phyloP scores from a whole-genome alignment of 139 green algal genomes.

The Chlamydomonas applanata region DNA sequence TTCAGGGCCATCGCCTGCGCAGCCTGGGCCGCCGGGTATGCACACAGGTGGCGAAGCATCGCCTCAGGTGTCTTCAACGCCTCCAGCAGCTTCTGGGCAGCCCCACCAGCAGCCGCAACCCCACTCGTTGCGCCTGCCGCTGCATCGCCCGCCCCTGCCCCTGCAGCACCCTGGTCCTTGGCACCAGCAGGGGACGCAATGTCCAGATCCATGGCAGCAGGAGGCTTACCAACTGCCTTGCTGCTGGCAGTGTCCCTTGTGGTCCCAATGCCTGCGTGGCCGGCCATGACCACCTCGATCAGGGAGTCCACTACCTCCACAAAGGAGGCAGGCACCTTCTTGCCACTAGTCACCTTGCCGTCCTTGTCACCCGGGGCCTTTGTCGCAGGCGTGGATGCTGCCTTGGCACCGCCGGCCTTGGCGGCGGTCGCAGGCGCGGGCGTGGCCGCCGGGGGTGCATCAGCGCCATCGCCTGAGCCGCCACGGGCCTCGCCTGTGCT shows the following conservation, averaged over 20 bases:
- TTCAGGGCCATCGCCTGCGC: conserved; percentile 69
- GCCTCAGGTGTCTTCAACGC: conserved; percentile 25
- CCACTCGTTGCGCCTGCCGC: conserved; percentile 9
- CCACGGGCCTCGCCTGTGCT: not conserved
- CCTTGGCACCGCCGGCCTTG: not conserved
- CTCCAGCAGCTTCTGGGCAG: not conserved
- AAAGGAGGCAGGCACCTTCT: conserved; percentile 64
- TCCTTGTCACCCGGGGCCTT: not conserved
- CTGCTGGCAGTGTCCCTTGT: not conserved
- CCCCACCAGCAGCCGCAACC: conserved; percentile 1
- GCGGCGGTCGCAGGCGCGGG: not conserved
- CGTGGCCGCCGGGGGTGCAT: not conserved
- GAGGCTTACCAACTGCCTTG: not conserved
- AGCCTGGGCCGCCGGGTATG: conserved; percentile 16
- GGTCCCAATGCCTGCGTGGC: not conserved
- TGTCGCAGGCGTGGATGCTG: not conserved
- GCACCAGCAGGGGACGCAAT: not conserved
- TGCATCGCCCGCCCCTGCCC: conserved; percentile 11
- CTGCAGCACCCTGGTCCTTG: not conserved
- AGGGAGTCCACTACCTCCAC: conserved; percentile 82
- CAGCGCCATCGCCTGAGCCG: no score
- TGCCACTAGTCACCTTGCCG: not conserved
- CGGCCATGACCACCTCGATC: conserved; percentile 66
- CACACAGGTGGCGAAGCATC: conserved; percentile 30
- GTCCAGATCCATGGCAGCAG: conserved; percentile 28